phyloP scores from a whole-genome alignment of 2,329 filamentous ascomycete species.

The Zasmidium cellare region DNA sequence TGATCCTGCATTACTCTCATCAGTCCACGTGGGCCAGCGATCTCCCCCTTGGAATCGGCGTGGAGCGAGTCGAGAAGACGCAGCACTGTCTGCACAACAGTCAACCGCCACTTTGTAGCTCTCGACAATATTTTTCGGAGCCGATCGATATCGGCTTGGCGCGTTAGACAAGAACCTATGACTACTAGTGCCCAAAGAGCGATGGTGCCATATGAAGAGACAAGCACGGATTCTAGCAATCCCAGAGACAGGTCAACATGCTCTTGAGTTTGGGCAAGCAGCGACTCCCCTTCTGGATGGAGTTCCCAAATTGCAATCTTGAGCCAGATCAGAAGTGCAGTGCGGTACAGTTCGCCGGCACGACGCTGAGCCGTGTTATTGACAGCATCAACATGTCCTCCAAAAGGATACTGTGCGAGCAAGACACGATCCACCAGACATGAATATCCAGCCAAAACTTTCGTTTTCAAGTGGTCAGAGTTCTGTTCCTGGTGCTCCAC shows the following conservation, averaged over 20 bases:
- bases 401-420: background rate
- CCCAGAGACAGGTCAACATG: background rate
- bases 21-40: background rate
- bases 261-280: background rate
- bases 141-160: background rate
- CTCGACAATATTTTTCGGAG: background rate
- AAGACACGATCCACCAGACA: background rate
- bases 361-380: background rate
- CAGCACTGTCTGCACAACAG: background rate
- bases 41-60: background rate
- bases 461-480: background rate
- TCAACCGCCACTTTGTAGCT: background rate
- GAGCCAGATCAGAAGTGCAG: background rate
- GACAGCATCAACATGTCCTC: background rate
- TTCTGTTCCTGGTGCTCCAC: background rate
- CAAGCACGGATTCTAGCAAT: background rate
- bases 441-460: background rate
- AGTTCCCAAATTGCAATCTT: background rate
- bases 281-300: background rate
- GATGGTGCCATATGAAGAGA: background rate
- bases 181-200: background rate
- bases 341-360: background rate
- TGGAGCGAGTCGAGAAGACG: background rate
- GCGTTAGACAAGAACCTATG: background rate
- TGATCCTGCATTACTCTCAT: background rate